phyloP scores from a whole-genome alignment of 768 basidiomycete species.

The Mycena capillaripes region DNA sequence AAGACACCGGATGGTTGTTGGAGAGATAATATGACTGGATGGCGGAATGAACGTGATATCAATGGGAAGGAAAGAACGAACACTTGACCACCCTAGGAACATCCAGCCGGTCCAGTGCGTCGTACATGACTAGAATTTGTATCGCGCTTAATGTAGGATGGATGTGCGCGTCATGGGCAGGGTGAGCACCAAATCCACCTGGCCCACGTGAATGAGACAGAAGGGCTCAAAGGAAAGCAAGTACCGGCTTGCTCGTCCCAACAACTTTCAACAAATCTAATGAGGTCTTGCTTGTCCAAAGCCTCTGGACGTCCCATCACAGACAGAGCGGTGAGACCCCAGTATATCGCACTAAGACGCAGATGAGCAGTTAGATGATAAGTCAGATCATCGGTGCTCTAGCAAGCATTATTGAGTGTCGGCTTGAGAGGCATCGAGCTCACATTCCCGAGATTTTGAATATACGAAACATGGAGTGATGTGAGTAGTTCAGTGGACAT shows the following conservation, averaged over 20 bases:
- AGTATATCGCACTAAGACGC: slow-evolving; percentile 96
- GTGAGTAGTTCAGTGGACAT: slow-evolving; percentile 49
- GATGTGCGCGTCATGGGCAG: slow-evolving; percentile 93
- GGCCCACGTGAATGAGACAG: slow-evolving; percentile 17
- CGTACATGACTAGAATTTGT: slow-evolving; percentile 90
- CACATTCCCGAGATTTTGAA: slow-evolving; percentile 81
- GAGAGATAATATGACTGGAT: slow-evolving; percentile 83
- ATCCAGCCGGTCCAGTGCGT: slow-evolving; percentile 82
- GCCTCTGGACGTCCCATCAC: slow-evolving; percentile 86
- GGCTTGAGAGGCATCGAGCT: slow-evolving; percentile 28
- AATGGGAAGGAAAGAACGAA: slow-evolving; percentile 44
- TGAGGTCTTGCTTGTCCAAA: slow-evolving; percentile 85
- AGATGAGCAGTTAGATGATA: slow-evolving; percentile 95
- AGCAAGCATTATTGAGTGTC: not conserved
- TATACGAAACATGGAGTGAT: slow-evolving; percentile 80
- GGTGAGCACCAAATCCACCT: slow-evolving; percentile 96
- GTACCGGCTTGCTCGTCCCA: slow-evolving; percentile 93
- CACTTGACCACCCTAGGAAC: slow-evolving; percentile 80
- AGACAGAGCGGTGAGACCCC: slow-evolving; percentile 92
- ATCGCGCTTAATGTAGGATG: slow-evolving; percentile 91
- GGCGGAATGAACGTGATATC: not conserved
- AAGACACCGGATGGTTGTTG: slow-evolving; percentile 92
- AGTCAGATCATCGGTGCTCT: slow-evolving; percentile 87
- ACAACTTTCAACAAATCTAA: slow-evolving; percentile 92
- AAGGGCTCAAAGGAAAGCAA: slow-evolving; percentile 31